phyloP scores from a whole-genome alignment of 441 rosid species.

The Adansonia grandidieri region DNA sequence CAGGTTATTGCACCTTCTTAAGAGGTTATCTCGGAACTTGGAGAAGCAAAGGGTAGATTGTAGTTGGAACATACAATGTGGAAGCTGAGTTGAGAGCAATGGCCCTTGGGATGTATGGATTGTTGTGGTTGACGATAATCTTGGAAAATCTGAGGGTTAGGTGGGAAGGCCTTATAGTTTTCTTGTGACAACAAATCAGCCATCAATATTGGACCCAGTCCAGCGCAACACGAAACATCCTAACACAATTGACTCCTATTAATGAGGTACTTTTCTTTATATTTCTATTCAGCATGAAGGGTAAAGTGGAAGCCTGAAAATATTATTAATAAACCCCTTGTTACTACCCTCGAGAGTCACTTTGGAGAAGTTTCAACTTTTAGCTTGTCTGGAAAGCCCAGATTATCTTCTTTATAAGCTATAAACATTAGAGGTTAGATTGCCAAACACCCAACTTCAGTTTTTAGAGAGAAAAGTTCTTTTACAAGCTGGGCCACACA shows the following conservation, averaged over 20 bases:
- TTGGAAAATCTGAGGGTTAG: too few species aligned
- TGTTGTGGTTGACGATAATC: too few species aligned
- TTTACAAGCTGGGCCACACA: background rate
- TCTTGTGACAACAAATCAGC: too few species aligned
- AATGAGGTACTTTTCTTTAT: background rate
- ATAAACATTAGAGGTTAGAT: background rate
- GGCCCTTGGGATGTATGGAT: too few species aligned
- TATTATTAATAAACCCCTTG: background rate
- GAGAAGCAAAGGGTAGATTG: too few species aligned
- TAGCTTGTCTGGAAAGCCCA: background rate
- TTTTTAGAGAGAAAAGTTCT: background rate
- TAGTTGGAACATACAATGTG: too few species aligned
- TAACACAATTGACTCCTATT: background rate
- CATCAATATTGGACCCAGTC: too few species aligned
- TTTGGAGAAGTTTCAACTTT: slow-evolving; percentile 2
- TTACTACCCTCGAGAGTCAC: background rate
- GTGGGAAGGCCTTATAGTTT: too few species aligned
- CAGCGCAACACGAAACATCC: too few species aligned
- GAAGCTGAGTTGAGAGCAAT: too few species aligned
- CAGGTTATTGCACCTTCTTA: too few species aligned
- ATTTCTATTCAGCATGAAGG: background rate
- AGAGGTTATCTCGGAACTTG: too few species aligned
- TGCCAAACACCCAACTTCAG: background rate
- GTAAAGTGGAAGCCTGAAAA: background rate
- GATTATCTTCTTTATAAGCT: background rate